phyloP scores from a whole-genome alignment of 2,329 filamentous ascomycete genomes.

The Capronia americana region DNA sequence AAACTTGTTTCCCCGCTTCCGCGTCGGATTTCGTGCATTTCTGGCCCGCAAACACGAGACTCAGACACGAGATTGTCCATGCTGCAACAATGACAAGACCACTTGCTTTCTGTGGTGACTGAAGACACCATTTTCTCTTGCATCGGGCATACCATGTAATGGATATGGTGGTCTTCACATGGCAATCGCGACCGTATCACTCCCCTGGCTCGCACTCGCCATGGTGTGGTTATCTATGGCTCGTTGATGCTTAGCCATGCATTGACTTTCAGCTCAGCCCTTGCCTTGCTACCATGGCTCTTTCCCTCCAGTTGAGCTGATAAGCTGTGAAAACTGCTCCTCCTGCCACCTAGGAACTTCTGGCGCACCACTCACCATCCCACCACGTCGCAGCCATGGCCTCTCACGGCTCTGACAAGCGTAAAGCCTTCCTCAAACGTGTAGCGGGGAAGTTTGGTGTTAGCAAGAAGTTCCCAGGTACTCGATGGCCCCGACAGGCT shows the following conservation, averaged over 20 bases:
- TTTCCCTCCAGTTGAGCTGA: background rate
- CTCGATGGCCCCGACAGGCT: background rate
- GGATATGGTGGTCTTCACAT: background rate
- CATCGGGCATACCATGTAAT: background rate
- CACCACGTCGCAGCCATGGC: constrained; percentile 1
- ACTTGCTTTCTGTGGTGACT: background rate
- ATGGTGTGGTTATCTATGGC: background rate
- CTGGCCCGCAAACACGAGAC: background rate
- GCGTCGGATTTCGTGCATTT: background rate
- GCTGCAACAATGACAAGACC: background rate
- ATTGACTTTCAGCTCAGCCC: background rate
- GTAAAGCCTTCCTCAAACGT: constrained; percentile 23
- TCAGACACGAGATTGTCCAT: background rate
- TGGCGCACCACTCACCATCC: background rate
- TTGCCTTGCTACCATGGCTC: background rate
- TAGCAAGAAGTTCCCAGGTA: constrained; percentile 25
- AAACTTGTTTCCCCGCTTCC: background rate
- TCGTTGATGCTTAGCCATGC: background rate
- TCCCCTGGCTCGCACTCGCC: background rate
- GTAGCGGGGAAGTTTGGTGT: constrained; percentile 19
- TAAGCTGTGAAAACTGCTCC: background rate
- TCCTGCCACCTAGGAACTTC: background rate
- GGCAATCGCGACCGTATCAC: background rate
- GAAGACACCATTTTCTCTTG: background rate
- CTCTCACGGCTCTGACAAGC: constrained; percentile 15